phyloP scores from a whole-genome alignment of 179 eudicot genomes.

The Actinidia arguta region DNA sequence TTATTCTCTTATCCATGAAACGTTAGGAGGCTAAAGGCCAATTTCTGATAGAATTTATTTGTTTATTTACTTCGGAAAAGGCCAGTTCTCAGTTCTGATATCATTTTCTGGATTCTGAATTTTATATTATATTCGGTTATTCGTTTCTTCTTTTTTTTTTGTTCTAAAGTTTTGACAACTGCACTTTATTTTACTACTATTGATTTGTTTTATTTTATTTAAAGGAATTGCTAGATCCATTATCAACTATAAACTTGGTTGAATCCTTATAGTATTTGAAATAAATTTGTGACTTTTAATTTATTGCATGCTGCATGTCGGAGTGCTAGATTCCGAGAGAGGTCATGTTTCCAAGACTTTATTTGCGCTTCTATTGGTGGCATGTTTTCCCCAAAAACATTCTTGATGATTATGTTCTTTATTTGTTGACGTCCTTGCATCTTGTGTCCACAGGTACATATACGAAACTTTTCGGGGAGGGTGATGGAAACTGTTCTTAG shows the following conservation, averaged over 20 bases:
- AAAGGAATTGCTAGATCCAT: too few species aligned
- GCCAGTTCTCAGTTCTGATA: too few species aligned
- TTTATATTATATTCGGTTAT: too few species aligned
- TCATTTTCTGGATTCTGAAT: too few species aligned
- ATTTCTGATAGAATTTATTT: too few species aligned
- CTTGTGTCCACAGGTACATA: conserved; percentile 70
- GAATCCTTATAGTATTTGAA: not conserved
- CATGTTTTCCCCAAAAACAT: not conserved
- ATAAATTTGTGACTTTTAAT: not conserved
- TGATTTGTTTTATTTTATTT: too few species aligned
- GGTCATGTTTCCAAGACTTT: not conserved
- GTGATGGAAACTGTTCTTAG: conserved; percentile 88
- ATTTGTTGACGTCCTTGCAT: conserved; percentile 5
- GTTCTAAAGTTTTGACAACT: too few species aligned
- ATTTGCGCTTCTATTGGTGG: not conserved
- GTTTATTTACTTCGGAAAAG: too few species aligned
- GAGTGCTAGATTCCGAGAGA: not conserved
- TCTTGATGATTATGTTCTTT: not conserved
- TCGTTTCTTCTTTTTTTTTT: too few species aligned
- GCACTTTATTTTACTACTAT: too few species aligned
- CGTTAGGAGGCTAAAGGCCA: too few species aligned
- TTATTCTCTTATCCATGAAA: too few species aligned
- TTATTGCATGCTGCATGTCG: not conserved
- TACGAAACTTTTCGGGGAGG: conserved; percentile 80
- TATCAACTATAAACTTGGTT: not conserved